A percentile compares a stretch with the other conserved stretches of the same genome.
Conservation (phyloP, 2,329 filamentous ascomycete genomes). For the Metarhizium guizhouense region DNA sequence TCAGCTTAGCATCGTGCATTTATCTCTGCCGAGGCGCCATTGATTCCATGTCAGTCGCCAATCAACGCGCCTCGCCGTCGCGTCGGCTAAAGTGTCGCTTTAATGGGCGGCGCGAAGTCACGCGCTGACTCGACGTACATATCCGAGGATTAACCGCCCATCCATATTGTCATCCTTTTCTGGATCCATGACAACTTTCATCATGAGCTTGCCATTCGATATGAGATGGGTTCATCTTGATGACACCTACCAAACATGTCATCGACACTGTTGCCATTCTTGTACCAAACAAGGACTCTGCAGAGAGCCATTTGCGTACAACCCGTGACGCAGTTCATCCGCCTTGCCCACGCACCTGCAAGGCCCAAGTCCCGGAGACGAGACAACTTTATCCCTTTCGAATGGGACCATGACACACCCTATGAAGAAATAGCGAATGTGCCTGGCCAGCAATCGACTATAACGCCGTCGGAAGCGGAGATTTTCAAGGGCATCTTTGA, state of each 20-base stretch:
- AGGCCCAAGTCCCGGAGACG: constrained; percentile 6
- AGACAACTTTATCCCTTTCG: constrained; percentile 43
- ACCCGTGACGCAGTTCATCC: constrained; percentile 13
- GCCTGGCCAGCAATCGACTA: constrained; percentile 33
- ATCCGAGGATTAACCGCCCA: neutral
- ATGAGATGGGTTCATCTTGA: neutral
- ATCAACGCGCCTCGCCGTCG: neutral
- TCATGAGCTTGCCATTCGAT: neutral
- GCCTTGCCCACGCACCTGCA: constrained; percentile 12
- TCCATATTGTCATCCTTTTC: neutral
- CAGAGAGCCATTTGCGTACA: constrained; percentile 19
- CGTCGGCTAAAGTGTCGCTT: constrained; percentile 4
- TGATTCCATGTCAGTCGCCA: neutral
- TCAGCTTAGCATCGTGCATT: neutral
- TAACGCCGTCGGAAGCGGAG: constrained; percentile 47
- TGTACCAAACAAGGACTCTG: constrained; percentile 62
- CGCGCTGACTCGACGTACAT: constrained; percentile 3
- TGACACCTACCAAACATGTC: constrained; percentile 26
- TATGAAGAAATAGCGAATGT: constrained; percentile 10
- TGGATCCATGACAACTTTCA: neutral
- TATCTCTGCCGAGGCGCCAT: neutral
- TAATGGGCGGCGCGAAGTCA: constrained; percentile 10
- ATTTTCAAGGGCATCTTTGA: constrained; percentile 52
- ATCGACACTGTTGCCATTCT: constrained; percentile 51
- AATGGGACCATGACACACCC: constrained; percentile 26